phyloP scores from a whole-genome alignment of 1,284 basidiomycete genomes.

The Marasmius oreades region DNA sequence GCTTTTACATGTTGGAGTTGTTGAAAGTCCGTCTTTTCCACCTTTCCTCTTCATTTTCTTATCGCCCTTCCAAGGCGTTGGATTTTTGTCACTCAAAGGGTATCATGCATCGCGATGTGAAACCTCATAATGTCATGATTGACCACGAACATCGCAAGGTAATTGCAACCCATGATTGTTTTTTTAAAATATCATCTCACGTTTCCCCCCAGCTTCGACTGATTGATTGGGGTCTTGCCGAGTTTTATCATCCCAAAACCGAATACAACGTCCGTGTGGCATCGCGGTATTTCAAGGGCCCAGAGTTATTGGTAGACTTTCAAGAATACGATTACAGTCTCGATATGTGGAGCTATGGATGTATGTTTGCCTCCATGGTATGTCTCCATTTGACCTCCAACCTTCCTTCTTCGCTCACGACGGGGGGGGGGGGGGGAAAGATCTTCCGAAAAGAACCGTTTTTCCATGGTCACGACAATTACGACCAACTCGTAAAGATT shows the following conservation, averaged over 20 bases:
- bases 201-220: slow-evolving; percentile 68
- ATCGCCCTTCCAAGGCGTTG: slow-evolving; percentile 64
- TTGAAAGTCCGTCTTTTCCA: slow-evolving; percentile 65
- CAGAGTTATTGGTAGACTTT: slow-evolving; percentile 96
- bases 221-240: slow-evolving; percentile 98
- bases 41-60: neutral
- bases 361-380: slow-evolving; percentile 99
- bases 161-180: slow-evolving; percentile 17
- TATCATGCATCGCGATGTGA: slow-evolving; percentile 99
- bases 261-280: slow-evolving; percentile 99
- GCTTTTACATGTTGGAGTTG: slow-evolving; percentile 96
- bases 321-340: slow-evolving; percentile 96
- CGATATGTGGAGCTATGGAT: slow-evolving; percentile 99
- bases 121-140: slow-evolving; percentile 99
- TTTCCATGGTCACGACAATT: slow-evolving; percentile 99
- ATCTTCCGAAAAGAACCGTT: slow-evolving; percentile 99
- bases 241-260: slow-evolving; percentile 97
- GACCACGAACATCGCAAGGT: slow-evolving; percentile 96
- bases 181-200: neutral
- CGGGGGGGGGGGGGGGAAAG: no score
- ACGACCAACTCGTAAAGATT: slow-evolving; percentile 98
- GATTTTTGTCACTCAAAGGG: slow-evolving; percentile 98
- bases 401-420: slow-evolving; percentile 10
- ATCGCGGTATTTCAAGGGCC: slow-evolving; percentile 97
- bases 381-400: slow-evolving; percentile 20